Conservation (phyloP, 257 asterid genomes). For the Euphrasia confusa region DNA sequence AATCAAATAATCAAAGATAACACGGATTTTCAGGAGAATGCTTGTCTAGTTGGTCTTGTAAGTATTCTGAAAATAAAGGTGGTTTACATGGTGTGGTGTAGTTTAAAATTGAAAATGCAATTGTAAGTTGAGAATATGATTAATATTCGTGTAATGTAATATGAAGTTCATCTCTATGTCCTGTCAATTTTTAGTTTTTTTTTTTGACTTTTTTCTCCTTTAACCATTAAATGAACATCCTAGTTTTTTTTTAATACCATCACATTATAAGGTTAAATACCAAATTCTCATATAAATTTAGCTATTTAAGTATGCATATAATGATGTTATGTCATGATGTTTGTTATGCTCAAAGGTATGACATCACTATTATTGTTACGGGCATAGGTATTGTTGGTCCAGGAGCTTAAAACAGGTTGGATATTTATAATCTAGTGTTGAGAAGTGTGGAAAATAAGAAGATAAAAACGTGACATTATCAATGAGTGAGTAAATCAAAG, state of each 20-base stretch:
- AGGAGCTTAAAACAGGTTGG: too few species aligned
- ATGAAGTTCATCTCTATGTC: not conserved
- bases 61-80: constrained; percentile 35
- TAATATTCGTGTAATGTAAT: constrained; percentile 9
- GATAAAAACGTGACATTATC: not conserved
- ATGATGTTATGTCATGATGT: not conserved
- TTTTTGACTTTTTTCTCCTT: not conserved
- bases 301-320: not conserved
- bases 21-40: constrained; percentile 90
- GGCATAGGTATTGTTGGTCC: not conserved
- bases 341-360: not conserved
- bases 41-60: constrained; percentile 97
- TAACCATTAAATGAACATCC: not conserved
- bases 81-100: constrained; percentile 6
- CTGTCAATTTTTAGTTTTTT: constrained; percentile 3
- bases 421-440: too few species aligned
- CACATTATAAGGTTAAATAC: constrained; percentile 1
- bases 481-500: not conserved
- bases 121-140: constrained; percentile 1
- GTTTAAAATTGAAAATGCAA: constrained; percentile 17
- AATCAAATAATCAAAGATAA: constrained; percentile 89
- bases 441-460: not conserved
- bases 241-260: not conserved
- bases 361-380: not conserved
- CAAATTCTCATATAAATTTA: not conserved